A percentile compares a stretch with the other conserved stretches of the same genome.
Evolutionary conservation across 2,329 filamentous ascomycete species (phyloP).

Genomic region (Colletotrichum tropicale): DNA sequence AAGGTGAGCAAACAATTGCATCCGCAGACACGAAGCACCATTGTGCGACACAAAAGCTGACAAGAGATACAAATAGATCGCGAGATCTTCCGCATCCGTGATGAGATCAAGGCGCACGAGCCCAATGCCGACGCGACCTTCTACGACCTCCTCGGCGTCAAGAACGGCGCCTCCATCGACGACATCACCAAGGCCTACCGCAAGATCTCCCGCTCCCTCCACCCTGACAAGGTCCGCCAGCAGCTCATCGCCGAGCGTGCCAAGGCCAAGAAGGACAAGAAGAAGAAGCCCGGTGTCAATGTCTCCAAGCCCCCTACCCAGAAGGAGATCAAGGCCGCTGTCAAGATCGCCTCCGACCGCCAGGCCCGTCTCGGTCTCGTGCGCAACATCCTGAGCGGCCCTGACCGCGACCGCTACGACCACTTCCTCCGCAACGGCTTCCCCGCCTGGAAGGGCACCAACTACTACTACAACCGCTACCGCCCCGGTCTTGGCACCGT

Average conservation of each 20-base stretch:
- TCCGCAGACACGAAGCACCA: background rate
- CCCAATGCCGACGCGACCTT: conserved; percentile 79
- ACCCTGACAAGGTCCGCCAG: conserved; percentile 96
- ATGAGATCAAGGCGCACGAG: conserved; percentile 80
- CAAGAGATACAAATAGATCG: conserved; percentile 67
- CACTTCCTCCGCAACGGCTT: conserved; percentile 94
- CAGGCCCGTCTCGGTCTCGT: conserved; percentile 87
- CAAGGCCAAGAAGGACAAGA: conserved; percentile 52
- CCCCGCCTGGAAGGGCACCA: conserved; percentile 94
- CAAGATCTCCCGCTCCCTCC: conserved; percentile 80
- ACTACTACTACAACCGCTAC: conserved; percentile 97
- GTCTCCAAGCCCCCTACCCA: conserved; percentile 75
- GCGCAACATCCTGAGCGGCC: conserved; percentile 82
- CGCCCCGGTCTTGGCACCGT: conserved; percentile 89
- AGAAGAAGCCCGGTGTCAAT: conserved; percentile 63
- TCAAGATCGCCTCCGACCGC: conserved; percentile 82
- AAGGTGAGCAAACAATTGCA: conserved; percentile 60
- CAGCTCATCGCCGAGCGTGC: conserved; percentile 75
- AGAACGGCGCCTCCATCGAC: conserved; percentile 75
- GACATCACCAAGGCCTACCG: conserved; percentile 95
- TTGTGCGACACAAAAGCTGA: background rate
- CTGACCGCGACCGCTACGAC: conserved; percentile 86
- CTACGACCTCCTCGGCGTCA: conserved; percentile 89
- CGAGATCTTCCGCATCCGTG: conserved; percentile 94
- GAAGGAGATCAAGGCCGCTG: conserved; percentile 75